Evolutionary conservation across 179 eudicot species (phyloP), one percentile per base, ranked within the genome.

Genomic region (Nepenthes alata): DNA sequence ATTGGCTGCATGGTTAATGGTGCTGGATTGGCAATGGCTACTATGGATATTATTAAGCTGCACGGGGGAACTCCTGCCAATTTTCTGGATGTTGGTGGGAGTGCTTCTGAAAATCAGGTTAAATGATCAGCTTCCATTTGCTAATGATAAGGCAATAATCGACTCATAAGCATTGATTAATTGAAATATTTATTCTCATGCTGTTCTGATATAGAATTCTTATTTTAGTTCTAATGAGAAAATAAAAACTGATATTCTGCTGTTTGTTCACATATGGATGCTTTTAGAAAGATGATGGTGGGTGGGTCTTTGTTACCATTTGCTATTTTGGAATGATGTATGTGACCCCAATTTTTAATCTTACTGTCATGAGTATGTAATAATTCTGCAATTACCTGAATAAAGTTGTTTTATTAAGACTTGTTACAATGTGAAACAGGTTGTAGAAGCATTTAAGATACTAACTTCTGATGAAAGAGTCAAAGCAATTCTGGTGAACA

Each of bases 1-100:
- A 89, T 91, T 66, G 98, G 98, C 68, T 93, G 98, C 80, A 93
- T 89, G 96, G 98, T 93, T 61, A 93, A 91, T 63, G 98, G 98
- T 35, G 98, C 98, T 71, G 98, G 98, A 59, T 81, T 93, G 82
- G 98, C 98, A 63, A 93, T 93, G 98, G 96, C 98, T 59, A 93
- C 98, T 60, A 93, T 93, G 98, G 98, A 91, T 71, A 91, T 91
- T 35, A 91, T 91, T 64, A 91, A 91, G 81, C 65, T 91, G 68
- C 90, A 86, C 65, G 98, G 98, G 37, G 98, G 98, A 69, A 91
- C 98, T 65, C 98, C 98, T 63, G 96, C 98, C 65, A 91, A 91
- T 75, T 91, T 91, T 70, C 86, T 91, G 51, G 96, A 91, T 79
- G 98, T 91, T 54, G 96, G 98, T 63, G 98, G 98, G 45, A 89